These are phyloP conservation scores for Pontederia paniculata DNA, from an alignment of 176 grass and related monocot species.

Conservation along the genomic window DNA sequence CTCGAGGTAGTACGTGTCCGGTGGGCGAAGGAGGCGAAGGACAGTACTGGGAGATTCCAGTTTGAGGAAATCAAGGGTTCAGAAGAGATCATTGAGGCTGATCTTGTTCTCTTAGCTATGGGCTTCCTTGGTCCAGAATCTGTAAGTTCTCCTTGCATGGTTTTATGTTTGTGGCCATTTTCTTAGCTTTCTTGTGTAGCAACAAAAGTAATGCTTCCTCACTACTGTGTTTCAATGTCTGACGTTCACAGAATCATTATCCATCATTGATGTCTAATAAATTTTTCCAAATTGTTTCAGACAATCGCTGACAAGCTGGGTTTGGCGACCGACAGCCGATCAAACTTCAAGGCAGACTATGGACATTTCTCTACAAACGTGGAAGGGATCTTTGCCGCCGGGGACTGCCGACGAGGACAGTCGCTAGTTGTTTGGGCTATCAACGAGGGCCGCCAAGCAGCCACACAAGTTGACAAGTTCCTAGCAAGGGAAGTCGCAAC, in stretches of 20 bases:
- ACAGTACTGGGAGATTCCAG: conserved; percentile 49
- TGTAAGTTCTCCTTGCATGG: conserved; percentile 28
- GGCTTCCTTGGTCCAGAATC: conserved; percentile 87
- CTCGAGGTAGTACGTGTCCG: conserved; percentile 61
- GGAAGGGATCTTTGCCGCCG: conserved; percentile 83
- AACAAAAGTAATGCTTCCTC: no score
- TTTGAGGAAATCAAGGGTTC: conserved; percentile 73
- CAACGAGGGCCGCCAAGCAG: conserved; percentile 84
- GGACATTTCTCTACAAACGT: conserved; percentile 73
- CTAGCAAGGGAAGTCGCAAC: conserved; percentile 10
- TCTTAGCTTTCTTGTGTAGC: no score
- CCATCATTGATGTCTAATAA: no score
- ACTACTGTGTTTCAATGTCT: no score
- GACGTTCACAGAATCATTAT: no score
- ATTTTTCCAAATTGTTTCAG: conserved; percentile 26
- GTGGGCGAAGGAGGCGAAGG: conserved; percentile 77
- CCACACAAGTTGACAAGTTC: conserved; percentile 57
- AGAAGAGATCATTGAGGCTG: conserved; percentile 78
- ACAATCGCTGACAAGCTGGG: conserved; percentile 59
- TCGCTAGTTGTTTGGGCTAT: conserved; percentile 98
- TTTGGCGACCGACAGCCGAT: conserved; percentile 67
- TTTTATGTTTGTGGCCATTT: not conserved
- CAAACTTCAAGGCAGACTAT: conserved; percentile 90
- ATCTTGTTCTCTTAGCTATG: conserved; percentile 95
- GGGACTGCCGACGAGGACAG: conserved; percentile 91